Base-by-base conservation (phyloP, 2,329 filamentous ascomycete genomes). In the Talaromyces albobiverticillius region DNA sequence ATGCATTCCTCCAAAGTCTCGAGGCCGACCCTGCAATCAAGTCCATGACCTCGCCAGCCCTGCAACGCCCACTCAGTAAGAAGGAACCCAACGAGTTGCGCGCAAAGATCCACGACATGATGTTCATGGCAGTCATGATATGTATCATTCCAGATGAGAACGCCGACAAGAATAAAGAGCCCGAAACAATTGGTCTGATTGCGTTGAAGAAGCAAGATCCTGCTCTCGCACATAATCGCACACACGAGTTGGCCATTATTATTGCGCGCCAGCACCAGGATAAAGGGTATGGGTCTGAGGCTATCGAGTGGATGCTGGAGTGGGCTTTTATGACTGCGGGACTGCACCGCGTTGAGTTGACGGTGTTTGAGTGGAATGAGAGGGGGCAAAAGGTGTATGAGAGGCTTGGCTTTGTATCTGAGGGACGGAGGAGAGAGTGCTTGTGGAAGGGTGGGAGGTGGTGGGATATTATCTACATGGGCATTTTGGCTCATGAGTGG, bases 251-350 rank as follows among this genome's bases (percentile, higher is more conserved):
- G 31, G 47, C 32, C 11, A 31, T 50, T n/a, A 2, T 2, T 5
- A 50, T 50, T 32, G 18, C 20, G 22, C 32, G 20, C 9, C 13
- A 51, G 49, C n/a, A 32, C 20, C 38, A 51, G 14, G 20, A 18
- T 11, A 16, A 51, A 9, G 49, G 49, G 1, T 51, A 51, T n/a
- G 49, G 49, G 2, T 2, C 49, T 22, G 49, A 51, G 22, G 49
- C 38, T 10, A 34, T 45, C 8, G 13, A 25, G 4, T 43, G 49
- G 49, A 32, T 26, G 9, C 22, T 43, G 16, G 49, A 51, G 5
- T 51, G 49, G 49, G 49, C 49, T 11, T 51, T 51, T 25, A 16
- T 32, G 49, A 25, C 18, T 31, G 48, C 36, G 20, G 40, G 40
- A 4, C 20, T 51, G 48, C 38, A 51, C 31, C 38, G 49, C 6